phyloP scores from a whole-genome alignment of 305 asterid species.

The Stenogyne calaminthoides region DNA sequence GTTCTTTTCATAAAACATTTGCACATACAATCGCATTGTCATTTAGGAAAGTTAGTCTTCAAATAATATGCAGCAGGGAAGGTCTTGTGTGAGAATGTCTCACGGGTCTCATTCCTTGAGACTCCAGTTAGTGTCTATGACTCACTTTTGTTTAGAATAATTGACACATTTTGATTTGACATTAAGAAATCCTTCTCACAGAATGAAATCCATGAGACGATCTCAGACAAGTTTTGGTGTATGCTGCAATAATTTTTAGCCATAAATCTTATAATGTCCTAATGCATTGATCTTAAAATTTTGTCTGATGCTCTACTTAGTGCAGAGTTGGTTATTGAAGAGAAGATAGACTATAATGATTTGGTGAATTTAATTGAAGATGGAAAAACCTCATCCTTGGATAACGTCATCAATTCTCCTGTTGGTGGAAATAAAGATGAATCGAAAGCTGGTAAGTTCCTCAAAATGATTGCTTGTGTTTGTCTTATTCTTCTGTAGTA shows the following conservation, averaged over 20 bases:
- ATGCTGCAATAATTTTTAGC: neutral
- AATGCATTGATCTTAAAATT: slow-evolving; percentile 20
- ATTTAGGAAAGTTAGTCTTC: neutral
- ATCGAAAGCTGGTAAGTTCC: slow-evolving; percentile 46
- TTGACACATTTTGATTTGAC: neutral
- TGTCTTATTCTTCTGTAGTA: neutral
- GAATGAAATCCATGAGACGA: neutral
- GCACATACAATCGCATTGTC: neutral
- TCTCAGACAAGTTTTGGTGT: neutral
- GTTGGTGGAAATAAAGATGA: slow-evolving; percentile 40
- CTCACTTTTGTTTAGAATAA: neutral
- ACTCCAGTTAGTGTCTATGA: neutral
- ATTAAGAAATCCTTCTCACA: neutral
- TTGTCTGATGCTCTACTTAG: slow-evolving; percentile 48
- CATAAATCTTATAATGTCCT: neutral
- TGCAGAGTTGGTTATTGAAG: slow-evolving; percentile 79
- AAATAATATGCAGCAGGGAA: neutral
- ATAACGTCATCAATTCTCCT: slow-evolving; percentile 31
- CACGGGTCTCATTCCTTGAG: neutral
- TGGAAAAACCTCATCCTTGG: slow-evolving; percentile 36
- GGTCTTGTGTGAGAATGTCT: neutral
- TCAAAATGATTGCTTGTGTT: slow-evolving; percentile 1
- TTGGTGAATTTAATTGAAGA: slow-evolving; percentile 59
- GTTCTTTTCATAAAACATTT: slow-evolving; percentile 2
- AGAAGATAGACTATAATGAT: slow-evolving; percentile 85